Percentiles rank a stretch among this genome's conserved stretches.
These are phyloP conservation scores for Pisolithus thermaeus DNA, from an alignment of 1,284 basidiomycete genomes.

Conservation along the genomic window DNA sequence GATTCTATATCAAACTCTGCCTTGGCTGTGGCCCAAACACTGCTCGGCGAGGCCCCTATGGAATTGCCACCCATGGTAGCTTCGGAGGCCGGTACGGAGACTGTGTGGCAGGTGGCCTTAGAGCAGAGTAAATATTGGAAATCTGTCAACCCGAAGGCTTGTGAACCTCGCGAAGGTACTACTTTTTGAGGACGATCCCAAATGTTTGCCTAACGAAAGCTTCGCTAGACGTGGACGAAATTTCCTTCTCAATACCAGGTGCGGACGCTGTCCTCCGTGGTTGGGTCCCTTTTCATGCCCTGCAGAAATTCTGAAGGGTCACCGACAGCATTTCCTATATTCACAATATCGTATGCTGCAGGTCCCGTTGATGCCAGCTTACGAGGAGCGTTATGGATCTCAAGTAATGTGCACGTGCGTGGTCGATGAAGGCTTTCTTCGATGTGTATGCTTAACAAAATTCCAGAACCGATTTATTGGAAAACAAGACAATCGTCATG, in stretches of 20 bases:
- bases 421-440: neutral
- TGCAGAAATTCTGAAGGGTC: constrained; percentile 75
- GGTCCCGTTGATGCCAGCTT: constrained; percentile 68
- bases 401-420: constrained; percentile 85
- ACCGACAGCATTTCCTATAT: constrained; percentile 77
- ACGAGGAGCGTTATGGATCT: constrained; percentile 66
- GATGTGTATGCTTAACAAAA: constrained; percentile 6
- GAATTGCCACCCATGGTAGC: constrained; percentile 67
- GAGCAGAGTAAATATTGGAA: constrained; percentile 93
- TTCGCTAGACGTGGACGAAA: constrained; percentile 47
- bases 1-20: constrained; percentile 86
- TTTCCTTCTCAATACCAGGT: constrained; percentile 65
- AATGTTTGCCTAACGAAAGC: constrained; percentile 3
- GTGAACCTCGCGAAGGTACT: constrained; percentile 71
- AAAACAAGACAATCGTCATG: constrained; percentile 67
- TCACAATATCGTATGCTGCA: constrained; percentile 70
- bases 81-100: constrained; percentile 76
- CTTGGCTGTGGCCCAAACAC: constrained; percentile 76
- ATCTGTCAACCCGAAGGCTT: constrained; percentile 69
- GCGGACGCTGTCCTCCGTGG: constrained; percentile 4
- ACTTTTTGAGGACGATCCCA: neutral
- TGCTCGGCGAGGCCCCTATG: constrained; percentile 84
- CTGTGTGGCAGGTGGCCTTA: constrained; percentile 80
- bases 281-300: constrained; percentile 5
- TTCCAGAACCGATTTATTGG: constrained; percentile 59